phyloP scores from a whole-genome alignment of 768 basidiomycete genomes.

The Nidularia pulvinata region DNA sequence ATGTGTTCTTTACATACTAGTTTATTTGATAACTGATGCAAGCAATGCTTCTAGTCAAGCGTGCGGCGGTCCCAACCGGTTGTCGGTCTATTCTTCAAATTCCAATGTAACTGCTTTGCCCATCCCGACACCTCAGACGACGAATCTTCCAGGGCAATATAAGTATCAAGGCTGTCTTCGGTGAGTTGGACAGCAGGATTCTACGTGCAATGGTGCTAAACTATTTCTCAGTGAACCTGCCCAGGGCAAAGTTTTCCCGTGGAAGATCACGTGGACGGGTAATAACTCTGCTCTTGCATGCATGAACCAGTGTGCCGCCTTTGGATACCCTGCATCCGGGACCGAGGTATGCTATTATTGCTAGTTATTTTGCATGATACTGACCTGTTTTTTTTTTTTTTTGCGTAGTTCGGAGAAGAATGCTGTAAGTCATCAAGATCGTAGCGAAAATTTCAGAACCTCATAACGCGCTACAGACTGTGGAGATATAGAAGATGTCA shows the following conservation, averaged over 20 bases:
- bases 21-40: background rate
- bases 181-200: slow-evolving; percentile 32
- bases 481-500: slow-evolving; percentile 63
- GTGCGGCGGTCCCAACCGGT: slow-evolving; percentile 73
- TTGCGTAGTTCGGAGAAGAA: slow-evolving; percentile 53
- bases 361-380: too few species aligned
- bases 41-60: slow-evolving; percentile 40
- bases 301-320: slow-evolving; percentile 65
- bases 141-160: slow-evolving; percentile 64
- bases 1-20: slow-evolving; percentile 14
- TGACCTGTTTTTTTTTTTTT: too few species aligned
- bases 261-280: slow-evolving; percentile 53
- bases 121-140: slow-evolving; percentile 55
- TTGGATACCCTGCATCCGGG: slow-evolving; percentile 72
- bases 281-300: slow-evolving; percentile 71
- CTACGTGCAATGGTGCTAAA: background rate
- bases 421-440: slow-evolving; percentile 55
- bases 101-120: slow-evolving; percentile 52
- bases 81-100: slow-evolving; percentile 66
- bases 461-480: slow-evolving; percentile 44
- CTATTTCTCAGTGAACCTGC: slow-evolving; percentile 42
- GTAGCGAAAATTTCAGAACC: background rate
- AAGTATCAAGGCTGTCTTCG: slow-evolving; percentile 64
- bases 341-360: slow-evolving; percentile 37
- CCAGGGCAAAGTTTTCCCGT: slow-evolving; percentile 49